phyloP scores from a whole-genome alignment of 2,329 filamentous ascomycete genomes.

The Pyrenophora graminea region DNA sequence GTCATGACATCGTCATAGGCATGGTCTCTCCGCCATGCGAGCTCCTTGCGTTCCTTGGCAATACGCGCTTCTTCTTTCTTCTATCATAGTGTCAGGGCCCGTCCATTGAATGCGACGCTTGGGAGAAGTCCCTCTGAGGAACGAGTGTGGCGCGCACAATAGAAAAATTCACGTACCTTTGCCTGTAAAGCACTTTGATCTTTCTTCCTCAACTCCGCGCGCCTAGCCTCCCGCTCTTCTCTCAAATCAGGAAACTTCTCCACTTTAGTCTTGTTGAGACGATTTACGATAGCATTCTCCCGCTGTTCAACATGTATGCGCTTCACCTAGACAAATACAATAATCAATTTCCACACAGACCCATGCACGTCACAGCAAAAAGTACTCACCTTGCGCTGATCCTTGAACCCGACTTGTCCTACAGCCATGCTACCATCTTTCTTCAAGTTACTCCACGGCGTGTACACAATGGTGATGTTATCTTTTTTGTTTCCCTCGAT shows the following conservation, averaged over 20 bases:
- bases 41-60: slow-evolving; percentile 79
- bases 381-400: slow-evolving; percentile 66
- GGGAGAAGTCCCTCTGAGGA: neutral
- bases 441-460: slow-evolving; percentile 93
- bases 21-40: slow-evolving; percentile 96
- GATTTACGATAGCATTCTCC: slow-evolving; percentile 90
- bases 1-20: slow-evolving; percentile 92
- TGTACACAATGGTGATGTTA: slow-evolving; percentile 95
- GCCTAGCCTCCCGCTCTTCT: slow-evolving; percentile 77
- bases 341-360: neutral
- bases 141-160: neutral
- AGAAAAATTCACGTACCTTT: slow-evolving; percentile 56
- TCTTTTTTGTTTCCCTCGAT: slow-evolving; percentile 99
- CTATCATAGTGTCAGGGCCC: slow-evolving; percentile 48
- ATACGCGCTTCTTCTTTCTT: slow-evolving; percentile 76
- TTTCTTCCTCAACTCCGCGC: slow-evolving; percentile 70
- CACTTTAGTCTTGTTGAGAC: slow-evolving; percentile 94
- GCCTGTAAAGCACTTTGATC: slow-evolving; percentile 68
- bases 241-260: slow-evolving; percentile 85
- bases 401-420: slow-evolving; percentile 94
- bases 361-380: neutral
- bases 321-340: slow-evolving; percentile 64
- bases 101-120: neutral
- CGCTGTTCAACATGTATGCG: slow-evolving; percentile 77
- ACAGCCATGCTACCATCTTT: slow-evolving; percentile 96